Conservation (phyloP, 257 asterid genomes). For the Voacanga thouarsii region DNA sequence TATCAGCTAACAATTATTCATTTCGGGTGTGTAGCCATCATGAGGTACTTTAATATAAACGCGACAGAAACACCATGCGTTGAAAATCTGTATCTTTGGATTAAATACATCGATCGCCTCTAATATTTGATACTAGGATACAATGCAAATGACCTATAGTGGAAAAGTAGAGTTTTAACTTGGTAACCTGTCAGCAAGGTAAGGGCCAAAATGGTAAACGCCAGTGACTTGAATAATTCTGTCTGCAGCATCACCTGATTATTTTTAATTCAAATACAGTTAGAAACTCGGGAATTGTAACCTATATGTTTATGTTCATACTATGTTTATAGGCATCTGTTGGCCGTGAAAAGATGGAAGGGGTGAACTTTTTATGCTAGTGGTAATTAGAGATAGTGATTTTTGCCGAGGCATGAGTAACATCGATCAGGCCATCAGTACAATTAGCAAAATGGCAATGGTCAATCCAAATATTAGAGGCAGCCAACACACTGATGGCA, state of each 20-base stretch:
- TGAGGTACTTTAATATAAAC: too few species aligned
- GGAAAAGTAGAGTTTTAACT: slow-evolving; percentile 29
- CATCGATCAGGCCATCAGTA: slow-evolving; percentile 63
- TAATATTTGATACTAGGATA: too few species aligned
- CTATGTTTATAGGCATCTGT: neutral
- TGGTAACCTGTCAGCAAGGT: slow-evolving; percentile 58
- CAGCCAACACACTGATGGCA: slow-evolving; percentile 1
- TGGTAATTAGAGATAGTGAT: slow-evolving; percentile 59
- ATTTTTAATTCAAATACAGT: neutral
- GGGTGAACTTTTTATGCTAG: slow-evolving; percentile 54
- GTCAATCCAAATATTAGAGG: slow-evolving; percentile 13
- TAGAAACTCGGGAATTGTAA: neutral
- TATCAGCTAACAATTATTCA: neutral
- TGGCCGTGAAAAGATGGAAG: neutral
- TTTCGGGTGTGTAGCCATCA: too few species aligned
- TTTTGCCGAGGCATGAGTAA: slow-evolving; percentile 48
- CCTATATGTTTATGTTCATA: neutral
- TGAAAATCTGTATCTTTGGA: too few species aligned
- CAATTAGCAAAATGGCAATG: slow-evolving; percentile 52
- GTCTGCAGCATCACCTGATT: slow-evolving; percentile 68
- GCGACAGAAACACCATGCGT: too few species aligned
- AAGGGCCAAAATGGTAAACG: slow-evolving; percentile 67
- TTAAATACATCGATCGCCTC: too few species aligned
- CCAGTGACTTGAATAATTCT: slow-evolving; percentile 62
- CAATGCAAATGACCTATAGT: too few species aligned